phyloP scores from a whole-genome alignment of 2,329 filamentous ascomycete genomes.

The Leptographium galeiforme region DNA sequence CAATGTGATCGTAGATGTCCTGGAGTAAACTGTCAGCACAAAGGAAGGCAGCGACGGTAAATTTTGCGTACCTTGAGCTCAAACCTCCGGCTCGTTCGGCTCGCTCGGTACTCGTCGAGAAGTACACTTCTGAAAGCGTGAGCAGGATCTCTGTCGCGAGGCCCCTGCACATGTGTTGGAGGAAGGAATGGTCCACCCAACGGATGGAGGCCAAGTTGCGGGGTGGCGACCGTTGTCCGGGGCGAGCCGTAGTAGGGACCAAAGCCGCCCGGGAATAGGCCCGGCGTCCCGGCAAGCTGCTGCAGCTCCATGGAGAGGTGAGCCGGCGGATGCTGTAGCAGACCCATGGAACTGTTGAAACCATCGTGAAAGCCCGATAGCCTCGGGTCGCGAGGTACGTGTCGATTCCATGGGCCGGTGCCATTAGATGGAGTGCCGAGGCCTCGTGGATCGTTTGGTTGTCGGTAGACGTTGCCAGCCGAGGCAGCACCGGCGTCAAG shows the following conservation, averaged over 20 bases:
- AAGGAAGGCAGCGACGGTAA: not conserved
- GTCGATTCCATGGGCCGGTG: conserved; percentile 25
- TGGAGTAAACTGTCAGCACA: conserved; percentile 16
- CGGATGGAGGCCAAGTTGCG: conserved; percentile 12
- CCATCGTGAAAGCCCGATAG: conserved; percentile 2
- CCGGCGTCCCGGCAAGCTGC: not conserved
- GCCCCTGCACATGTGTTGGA: conserved; percentile 24
- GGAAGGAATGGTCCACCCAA: conserved; percentile 16
- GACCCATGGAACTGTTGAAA: not conserved
- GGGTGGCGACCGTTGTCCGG: conserved; percentile 23
- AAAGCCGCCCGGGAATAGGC: not conserved
- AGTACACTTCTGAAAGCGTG: conserved; percentile 47
- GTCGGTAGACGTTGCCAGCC: conserved; percentile 16
- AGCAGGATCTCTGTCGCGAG: conserved; percentile 5
- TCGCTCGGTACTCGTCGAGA: conserved; percentile 64
- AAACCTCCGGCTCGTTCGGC: conserved; percentile 57
- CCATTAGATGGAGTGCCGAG: conserved; percentile 2
- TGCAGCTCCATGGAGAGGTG: conserved; percentile 4
- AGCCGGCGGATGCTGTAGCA: conserved; percentile 1
- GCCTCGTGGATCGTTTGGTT: conserved; percentile 17
- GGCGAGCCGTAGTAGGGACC: conserved; percentile 19
- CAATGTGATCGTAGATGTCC: conserved; percentile 77
- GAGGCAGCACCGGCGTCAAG: conserved; percentile 25
- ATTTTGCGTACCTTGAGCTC: conserved; percentile 53
- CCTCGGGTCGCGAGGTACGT: conserved; percentile 20